phyloP scores from a whole-genome alignment of 306 rosid genomes.

The Echinosophora koreensis region DNA sequence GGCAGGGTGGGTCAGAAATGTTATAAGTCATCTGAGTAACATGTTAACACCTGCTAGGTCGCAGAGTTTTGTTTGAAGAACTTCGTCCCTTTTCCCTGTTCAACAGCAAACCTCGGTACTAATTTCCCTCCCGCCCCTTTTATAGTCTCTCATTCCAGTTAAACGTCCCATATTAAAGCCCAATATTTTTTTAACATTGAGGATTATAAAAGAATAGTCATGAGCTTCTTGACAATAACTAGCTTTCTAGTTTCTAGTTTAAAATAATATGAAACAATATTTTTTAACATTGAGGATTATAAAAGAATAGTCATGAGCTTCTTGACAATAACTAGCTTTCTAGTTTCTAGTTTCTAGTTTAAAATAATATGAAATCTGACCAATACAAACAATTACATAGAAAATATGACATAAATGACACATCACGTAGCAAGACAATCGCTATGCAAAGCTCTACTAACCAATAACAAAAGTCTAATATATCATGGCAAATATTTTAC shows the following conservation, averaged over 20 bases:
- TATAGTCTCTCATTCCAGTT: slow-evolving; percentile 17
- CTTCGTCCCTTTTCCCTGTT: background rate
- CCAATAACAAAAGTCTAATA: slow-evolving; percentile 17
- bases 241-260: slow-evolving; percentile 24
- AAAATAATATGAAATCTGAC: background rate
- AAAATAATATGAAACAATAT: no score
- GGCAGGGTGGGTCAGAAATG: background rate
- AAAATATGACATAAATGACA: slow-evolving; percentile 33
- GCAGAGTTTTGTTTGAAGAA: slow-evolving; percentile 32
- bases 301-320: slow-evolving; percentile 23
- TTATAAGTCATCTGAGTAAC: slow-evolving; percentile 18
- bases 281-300: background rate
- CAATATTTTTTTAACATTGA: background rate
- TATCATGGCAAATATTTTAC: slow-evolving; percentile 50
- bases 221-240: slow-evolving; percentile 20
- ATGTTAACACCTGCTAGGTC: background rate
- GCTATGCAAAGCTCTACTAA: slow-evolving; percentile 10
- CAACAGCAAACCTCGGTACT: slow-evolving; percentile 33
- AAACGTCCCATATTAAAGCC: background rate
- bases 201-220: slow-evolving; percentile 10
- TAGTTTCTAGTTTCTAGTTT: slow-evolving; percentile 4
- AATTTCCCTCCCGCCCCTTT: slow-evolving; percentile 29
- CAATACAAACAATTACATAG: slow-evolving; percentile 15
- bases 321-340: slow-evolving; percentile 13
- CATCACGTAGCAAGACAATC: background rate